Evolutionary conservation across 805 yeast species (phyloP).

Genomic region (Wickerhamomyces xylosicus): DNA sequence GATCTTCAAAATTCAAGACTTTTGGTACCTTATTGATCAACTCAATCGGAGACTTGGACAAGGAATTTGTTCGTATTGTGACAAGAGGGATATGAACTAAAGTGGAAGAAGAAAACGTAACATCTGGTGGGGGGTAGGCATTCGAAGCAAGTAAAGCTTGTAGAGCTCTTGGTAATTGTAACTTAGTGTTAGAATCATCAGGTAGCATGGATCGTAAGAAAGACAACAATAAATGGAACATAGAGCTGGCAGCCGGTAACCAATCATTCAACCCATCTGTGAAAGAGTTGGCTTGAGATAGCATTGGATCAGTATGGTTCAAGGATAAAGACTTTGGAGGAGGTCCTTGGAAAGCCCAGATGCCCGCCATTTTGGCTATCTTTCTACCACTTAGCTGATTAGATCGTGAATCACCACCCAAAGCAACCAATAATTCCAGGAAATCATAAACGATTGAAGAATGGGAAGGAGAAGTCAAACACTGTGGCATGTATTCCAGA

Average conservation of each 20-base stretch:
- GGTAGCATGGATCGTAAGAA: slow-evolving; percentile 74
- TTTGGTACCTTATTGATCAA: slow-evolving; percentile 47
- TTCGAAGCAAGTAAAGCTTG: slow-evolving; percentile 55
- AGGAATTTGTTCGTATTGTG: slow-evolving; percentile 30
- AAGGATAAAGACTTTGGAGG: slow-evolving; percentile 12
- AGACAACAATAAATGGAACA: slow-evolving; percentile 69
- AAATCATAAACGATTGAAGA: slow-evolving; percentile 86
- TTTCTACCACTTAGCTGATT: slow-evolving; percentile 76
- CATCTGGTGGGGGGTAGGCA: slow-evolving; percentile 64
- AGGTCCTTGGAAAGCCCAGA: slow-evolving; percentile 72
- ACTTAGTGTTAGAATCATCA: slow-evolving; percentile 41
- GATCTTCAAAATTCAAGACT: slow-evolving; percentile 58
- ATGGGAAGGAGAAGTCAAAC: slow-evolving; percentile 75
- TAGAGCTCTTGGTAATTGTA: slow-evolving; percentile 54
- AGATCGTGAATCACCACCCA: slow-evolving; percentile 69
- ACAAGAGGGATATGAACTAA: slow-evolving; percentile 54
- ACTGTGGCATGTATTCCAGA: slow-evolving; percentile 72
- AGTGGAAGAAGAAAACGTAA: slow-evolving; percentile 24
- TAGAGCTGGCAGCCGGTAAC: slow-evolving; percentile 77
- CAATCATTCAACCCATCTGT: slow-evolving; percentile 66
- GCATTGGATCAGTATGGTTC: slow-evolving; percentile 8
- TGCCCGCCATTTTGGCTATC: slow-evolving; percentile 69
- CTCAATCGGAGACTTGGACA: slow-evolving; percentile 43
- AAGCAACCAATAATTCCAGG: slow-evolving; percentile 65
- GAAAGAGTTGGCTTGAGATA: slow-evolving; percentile 26